These are phyloP conservation scores for Flaveria sonorensis DNA, from an alignment of 129 eudicot genomes.

Conservation along the genomic window DNA sequence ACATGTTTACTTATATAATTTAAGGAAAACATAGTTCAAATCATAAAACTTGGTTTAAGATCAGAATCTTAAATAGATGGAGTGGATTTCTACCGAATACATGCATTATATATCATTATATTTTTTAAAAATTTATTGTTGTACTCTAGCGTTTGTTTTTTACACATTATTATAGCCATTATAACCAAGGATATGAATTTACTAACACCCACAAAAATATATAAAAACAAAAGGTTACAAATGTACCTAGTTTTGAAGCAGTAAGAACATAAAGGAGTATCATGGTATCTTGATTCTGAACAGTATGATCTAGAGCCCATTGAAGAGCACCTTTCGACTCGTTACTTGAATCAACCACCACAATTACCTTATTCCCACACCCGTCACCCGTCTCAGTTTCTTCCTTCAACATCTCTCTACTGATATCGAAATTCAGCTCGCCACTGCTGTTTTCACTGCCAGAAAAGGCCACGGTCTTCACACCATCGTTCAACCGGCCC, in stretches of 20 bases:
- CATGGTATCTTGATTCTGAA: conserved; percentile 68
- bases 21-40: not conserved
- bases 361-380: conserved; percentile 74
- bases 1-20: not conserved
- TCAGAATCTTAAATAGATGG: not conserved
- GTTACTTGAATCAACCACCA: conserved; percentile 64
- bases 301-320: conserved; percentile 91
- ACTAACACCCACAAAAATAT: not conserved
- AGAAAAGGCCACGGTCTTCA: conserved; percentile 40
- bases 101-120: not conserved
- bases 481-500: conserved; percentile 36
- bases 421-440: conserved; percentile 46
- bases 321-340: conserved; percentile 79
- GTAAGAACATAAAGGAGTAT: conserved; percentile 62
- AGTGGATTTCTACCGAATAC: not conserved
- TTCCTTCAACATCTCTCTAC: conserved; percentile 20
- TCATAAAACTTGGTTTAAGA: not conserved
- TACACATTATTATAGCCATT: not conserved
- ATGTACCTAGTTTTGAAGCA: conserved; percentile 49
- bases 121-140: not conserved
- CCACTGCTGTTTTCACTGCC: conserved; percentile 39
- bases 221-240: not conserved
- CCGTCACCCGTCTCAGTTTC: conserved; percentile 30
- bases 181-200: not conserved
- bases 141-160: not conserved